phyloP scores from a whole-genome alignment of 2,329 filamentous ascomycete genomes.

The Aspergillus carbonarius region DNA sequence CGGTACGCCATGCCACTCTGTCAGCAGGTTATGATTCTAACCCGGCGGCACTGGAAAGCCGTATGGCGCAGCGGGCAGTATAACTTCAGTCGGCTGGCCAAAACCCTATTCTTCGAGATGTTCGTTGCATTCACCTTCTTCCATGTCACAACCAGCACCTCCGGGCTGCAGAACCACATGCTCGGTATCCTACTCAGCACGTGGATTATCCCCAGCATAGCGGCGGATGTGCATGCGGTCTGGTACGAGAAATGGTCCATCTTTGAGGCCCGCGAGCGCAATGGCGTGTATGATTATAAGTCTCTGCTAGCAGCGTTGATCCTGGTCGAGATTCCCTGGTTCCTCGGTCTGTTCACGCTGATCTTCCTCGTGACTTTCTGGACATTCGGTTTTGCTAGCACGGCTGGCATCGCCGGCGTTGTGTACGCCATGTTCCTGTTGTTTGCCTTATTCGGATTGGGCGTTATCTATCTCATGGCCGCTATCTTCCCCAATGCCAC shows the following conservation, averaged over 20 bases:
- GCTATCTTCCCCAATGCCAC: conserved; percentile 8
- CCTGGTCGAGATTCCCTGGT: conserved; percentile 8
- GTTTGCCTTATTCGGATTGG: neutral
- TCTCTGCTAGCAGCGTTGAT: conserved; percentile 3
- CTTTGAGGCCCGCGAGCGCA: conserved; percentile 2
- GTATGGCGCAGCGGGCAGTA: neutral
- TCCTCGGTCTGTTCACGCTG: neutral
- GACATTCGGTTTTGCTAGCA: conserved; percentile 8
- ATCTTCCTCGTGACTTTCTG: conserved; percentile 7
- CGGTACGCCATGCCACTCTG: neutral
- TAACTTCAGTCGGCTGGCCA: neutral
- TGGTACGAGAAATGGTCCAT: neutral
- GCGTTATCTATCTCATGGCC: conserved; percentile 2
- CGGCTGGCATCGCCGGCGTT: conserved; percentile 3
- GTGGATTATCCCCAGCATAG: neutral
- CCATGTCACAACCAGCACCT: neutral
- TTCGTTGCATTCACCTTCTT: neutral
- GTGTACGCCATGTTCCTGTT: conserved; percentile 9
- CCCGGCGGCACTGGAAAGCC: neutral
- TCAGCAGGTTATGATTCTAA: neutral
- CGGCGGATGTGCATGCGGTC: neutral
- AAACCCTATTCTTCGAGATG: neutral
- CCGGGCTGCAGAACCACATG: neutral
- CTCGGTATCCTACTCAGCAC: neutral
- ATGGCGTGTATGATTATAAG: conserved; percentile 10